Percentiles rank a stretch among this genome's conserved stretches.
phyloP scores from a whole-genome alignment of 2,329 filamentous ascomycete genomes.

The Xylariaceae sp. region DNA sequence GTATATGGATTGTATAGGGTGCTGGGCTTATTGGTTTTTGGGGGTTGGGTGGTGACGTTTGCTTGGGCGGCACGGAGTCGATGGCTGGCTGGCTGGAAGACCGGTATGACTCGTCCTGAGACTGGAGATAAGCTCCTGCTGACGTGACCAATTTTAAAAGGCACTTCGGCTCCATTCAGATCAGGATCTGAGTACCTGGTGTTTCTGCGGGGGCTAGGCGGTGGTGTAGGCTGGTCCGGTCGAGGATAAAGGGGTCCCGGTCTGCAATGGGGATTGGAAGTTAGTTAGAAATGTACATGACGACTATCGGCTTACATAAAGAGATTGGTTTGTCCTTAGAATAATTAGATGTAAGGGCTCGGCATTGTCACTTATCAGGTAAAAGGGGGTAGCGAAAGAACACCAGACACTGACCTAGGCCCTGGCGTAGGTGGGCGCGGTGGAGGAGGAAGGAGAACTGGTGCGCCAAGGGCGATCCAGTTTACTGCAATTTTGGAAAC shows the following conservation, averaged over 20 bases:
- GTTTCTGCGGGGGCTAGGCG: conserved; percentile 31
- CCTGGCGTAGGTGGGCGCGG: conserved; percentile 32
- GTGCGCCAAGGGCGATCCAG: conserved; percentile 5
- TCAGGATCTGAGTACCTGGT: not conserved
- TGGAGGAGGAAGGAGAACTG: conserved; percentile 25
- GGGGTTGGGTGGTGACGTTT: conserved; percentile 4
- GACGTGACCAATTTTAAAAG: not conserved
- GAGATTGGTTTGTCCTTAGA: too few relatives aligned
- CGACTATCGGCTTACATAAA: not conserved
- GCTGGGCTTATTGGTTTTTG: not conserved
- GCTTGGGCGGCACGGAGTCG: conserved; percentile 1
- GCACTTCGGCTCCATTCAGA: not conserved
- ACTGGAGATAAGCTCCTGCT: not conserved
- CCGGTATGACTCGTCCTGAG: not conserved
- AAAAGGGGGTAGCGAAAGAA: not conserved
- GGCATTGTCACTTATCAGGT: conserved; percentile 14
- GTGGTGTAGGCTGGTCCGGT: conserved; percentile 34
- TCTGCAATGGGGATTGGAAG: conserved; percentile 9
- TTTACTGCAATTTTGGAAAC: conserved; percentile 8
- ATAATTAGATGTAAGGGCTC: too few relatives aligned
- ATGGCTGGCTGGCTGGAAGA: not conserved
- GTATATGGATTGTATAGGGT: conserved; percentile 2
- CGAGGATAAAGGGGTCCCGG: conserved; percentile 31
- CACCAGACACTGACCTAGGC: conserved; percentile 20
- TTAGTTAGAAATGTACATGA: conserved; percentile 6